Evolutionary conservation across 345 rosid species (phyloP).

Genomic region (Hypericum perforatum): DNA sequence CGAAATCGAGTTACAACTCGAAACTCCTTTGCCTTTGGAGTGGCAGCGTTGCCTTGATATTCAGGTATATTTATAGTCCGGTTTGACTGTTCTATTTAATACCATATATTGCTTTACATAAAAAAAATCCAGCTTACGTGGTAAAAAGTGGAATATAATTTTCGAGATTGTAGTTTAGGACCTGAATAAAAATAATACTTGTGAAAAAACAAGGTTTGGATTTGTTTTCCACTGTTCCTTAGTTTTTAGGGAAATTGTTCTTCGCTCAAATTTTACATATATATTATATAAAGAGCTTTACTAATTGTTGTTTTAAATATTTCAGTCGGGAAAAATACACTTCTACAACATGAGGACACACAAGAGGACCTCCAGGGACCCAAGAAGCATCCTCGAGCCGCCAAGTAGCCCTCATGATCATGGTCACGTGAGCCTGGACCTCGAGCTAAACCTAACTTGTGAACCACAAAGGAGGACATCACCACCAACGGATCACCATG

Average conservation of each 20-base stretch:
- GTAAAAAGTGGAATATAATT: too few species aligned
- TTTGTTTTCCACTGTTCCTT: too few species aligned
- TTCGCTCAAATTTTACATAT: too few species aligned
- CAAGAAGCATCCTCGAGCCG: constrained; percentile 27
- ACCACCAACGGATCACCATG: neutral
- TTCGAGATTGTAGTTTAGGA: too few species aligned
- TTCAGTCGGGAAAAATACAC: constrained; percentile 62
- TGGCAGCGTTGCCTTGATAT: constrained; percentile 56
- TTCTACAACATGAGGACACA: constrained; percentile 50
- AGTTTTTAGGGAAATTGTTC: too few species aligned
- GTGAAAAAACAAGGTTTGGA: too few species aligned
- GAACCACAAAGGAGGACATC: constrained; percentile 11
- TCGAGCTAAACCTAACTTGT: constrained; percentile 54
- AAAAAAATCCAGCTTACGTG: too few species aligned
- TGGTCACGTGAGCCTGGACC: constrained; percentile 54
- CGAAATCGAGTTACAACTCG: constrained; percentile 39
- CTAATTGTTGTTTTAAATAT: neutral
- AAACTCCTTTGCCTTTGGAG: constrained; percentile 40
- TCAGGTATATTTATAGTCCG: constrained; percentile 32
- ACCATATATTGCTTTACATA: too few species aligned
- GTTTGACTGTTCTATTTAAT: too few species aligned
- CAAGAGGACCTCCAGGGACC: constrained; percentile 43
- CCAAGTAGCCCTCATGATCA: constrained; percentile 13
- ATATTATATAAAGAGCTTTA: too few species aligned
- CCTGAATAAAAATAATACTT: too few species aligned